Evolutionary conservation across 2,329 filamentous ascomycete genomes (phyloP).

Genomic region (Alternaria sp.): DNA sequence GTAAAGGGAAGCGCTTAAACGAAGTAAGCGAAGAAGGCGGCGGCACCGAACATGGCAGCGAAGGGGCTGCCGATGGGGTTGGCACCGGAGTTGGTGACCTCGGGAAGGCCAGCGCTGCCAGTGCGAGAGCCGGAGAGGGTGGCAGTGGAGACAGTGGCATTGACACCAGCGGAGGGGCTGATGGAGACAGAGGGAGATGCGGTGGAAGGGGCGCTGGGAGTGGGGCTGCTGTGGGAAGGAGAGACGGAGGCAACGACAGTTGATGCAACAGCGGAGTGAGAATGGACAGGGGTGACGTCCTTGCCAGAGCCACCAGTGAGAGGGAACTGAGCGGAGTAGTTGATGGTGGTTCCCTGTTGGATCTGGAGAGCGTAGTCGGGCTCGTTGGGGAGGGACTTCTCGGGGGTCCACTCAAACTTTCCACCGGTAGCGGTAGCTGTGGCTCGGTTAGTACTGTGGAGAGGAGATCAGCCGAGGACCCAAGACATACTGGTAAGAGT

Average conservation of each 20-base stretch:
- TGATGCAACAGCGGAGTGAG: conserved; percentile 14
- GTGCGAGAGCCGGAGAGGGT: conserved; percentile 35
- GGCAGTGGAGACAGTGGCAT: conserved; percentile 40
- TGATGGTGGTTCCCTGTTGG: conserved; percentile 59
- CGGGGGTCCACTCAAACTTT: conserved; percentile 62
- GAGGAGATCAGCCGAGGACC: neutral
- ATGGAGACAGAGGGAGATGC: conserved; percentile 38
- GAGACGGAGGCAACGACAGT: conserved; percentile 12
- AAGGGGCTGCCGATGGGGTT: conserved; percentile 49
- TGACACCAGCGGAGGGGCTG: conserved; percentile 29
- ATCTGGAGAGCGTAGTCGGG: conserved; percentile 68
- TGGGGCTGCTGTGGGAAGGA: conserved; percentile 26
- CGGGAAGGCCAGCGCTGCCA: conserved; percentile 21
- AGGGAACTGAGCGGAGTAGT: conserved; percentile 64
- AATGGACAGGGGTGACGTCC: conserved; percentile 29
- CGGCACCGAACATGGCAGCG: conserved; percentile 53
- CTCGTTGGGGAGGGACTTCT: conserved; percentile 54
- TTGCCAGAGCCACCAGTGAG: conserved; percentile 46
- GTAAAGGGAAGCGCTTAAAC: conserved; percentile 38
- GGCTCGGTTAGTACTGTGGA: conserved; percentile 21
- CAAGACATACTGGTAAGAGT: conserved; percentile 58
- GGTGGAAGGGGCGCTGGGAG: conserved; percentile 39
- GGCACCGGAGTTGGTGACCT: conserved; percentile 36
- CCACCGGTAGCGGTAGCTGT: conserved; percentile 56
- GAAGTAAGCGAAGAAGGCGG: conserved; percentile 54